Evolutionary conservation across 1,284 basidiomycete genomes (phyloP).

Genomic region (Cryptococcus floricola): DNA sequence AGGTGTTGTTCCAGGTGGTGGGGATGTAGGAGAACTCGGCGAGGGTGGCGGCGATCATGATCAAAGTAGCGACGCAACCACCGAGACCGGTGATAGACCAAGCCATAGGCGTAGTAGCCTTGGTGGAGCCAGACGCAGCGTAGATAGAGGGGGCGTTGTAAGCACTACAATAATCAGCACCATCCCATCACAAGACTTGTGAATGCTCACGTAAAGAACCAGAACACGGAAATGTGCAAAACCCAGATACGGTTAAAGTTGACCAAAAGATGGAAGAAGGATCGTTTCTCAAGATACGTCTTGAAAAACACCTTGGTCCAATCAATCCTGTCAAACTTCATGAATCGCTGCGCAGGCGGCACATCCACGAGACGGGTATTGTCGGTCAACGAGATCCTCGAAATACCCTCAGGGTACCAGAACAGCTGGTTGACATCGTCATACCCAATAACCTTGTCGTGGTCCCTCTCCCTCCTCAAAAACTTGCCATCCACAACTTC

Average conservation of each 20-base stretch:
- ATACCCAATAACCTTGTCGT: conserved; percentile 94
- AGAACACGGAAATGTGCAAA: conserved; percentile 85
- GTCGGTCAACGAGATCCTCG: conserved; percentile 81
- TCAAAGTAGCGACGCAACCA: conserved; percentile 80
- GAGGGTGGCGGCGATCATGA: conserved; percentile 89
- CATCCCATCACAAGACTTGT: not conserved
- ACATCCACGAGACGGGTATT: conserved; percentile 89
- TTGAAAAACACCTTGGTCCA: conserved; percentile 96
- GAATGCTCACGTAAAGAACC: conserved; percentile 68
- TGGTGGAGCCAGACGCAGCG: conserved; percentile 54
- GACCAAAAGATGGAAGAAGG: conserved; percentile 87
- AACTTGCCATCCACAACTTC: conserved; percentile 96
- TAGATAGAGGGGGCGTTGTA: conserved; percentile 90
- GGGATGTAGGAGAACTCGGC: conserved; percentile 94
- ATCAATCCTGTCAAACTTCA: conserved; percentile 91
- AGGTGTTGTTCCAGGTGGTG: conserved; percentile 94
- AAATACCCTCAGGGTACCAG: conserved; percentile 99
- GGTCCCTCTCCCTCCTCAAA: conserved; percentile 86
- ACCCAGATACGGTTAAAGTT: conserved; percentile 99
- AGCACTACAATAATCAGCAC: conserved; percentile 43
- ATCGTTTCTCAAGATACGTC: conserved; percentile 93
- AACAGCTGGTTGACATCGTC: conserved; percentile 99
- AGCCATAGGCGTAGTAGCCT: conserved; percentile 65
- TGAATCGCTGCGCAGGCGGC: conserved; percentile 81
- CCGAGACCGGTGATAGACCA: conserved; percentile 88